Percentiles rank a stretch among this genome's conserved stretches.
phyloP scores from a whole-genome alignment of 345 rosid species.

The Turnera subulata region DNA sequence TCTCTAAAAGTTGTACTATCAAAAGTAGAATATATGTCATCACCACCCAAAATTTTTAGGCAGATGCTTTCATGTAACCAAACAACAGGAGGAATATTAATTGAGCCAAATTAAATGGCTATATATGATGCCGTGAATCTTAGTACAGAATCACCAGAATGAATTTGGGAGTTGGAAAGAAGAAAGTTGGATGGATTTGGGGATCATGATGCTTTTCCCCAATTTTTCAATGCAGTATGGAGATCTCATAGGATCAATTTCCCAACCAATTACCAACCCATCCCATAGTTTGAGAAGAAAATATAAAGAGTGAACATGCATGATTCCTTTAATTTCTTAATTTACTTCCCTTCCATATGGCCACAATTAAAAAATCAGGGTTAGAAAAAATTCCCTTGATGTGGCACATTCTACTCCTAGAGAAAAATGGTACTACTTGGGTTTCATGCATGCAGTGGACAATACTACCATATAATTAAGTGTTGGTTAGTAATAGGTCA shows the following conservation, averaged over 20 bases:
- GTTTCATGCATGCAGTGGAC: too few species aligned
- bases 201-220: background rate
- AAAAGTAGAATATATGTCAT: too few species aligned
- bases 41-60: too few species aligned
- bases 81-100: slow-evolving; percentile 1
- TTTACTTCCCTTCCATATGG: too few species aligned
- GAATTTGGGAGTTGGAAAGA: background rate
- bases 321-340: background rate
- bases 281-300: background rate
- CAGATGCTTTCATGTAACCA: slow-evolving; percentile 1
- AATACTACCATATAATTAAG: too few species aligned
- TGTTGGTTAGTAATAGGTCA: too few species aligned
- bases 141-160: background rate
- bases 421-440: too few species aligned
- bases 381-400: too few species aligned
- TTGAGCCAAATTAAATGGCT: too few species aligned
- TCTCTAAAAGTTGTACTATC: background rate
- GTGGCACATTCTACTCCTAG: too few species aligned
- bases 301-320: background rate
- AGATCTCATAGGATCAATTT: background rate
- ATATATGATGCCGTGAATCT: background rate
- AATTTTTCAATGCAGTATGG: background rate
- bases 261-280: background rate
- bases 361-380: too few species aligned
- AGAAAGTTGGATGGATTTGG: background rate